These are phyloP conservation scores for Solanum hybrid DNA, from an alignment of 305 asterid genomes.

Conservation along the genomic window DNA sequence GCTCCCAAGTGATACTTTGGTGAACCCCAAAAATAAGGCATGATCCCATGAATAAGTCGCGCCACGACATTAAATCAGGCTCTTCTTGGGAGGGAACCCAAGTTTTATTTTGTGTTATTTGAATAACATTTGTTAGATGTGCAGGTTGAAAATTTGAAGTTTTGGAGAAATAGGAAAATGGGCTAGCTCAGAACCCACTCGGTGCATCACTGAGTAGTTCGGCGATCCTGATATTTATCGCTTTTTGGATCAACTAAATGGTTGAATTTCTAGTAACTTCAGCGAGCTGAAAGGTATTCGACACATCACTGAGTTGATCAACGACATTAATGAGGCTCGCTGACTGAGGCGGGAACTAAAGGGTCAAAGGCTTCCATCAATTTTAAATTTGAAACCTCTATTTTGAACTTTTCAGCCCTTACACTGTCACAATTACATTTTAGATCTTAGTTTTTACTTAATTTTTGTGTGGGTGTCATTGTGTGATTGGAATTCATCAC, in stretches of 20 bases:
- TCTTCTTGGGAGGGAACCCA: too few relatives aligned
- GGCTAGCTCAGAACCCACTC: background rate
- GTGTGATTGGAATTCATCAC: background rate
- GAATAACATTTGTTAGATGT: background rate
- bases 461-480: background rate
- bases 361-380: background rate
- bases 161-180: background rate
- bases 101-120: too few relatives aligned
- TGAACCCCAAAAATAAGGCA: background rate
- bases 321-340: too few relatives aligned
- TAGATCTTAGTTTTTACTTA: background rate
- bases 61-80: background rate
- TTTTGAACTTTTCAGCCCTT: background rate
- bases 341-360: background rate
- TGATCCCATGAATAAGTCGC: background rate
- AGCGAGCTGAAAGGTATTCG: background rate
- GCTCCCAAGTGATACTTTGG: background rate
- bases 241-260: background rate
- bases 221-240: background rate
- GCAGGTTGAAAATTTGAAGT: background rate
- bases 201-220: background rate
- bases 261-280: background rate
- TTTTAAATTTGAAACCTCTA: too few relatives aligned
- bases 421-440: background rate
- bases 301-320: background rate